These are phyloP conservation scores for Rhizopogon vulgaris DNA, from an alignment of 768 basidiomycete species.

Conservation along the genomic window DNA sequence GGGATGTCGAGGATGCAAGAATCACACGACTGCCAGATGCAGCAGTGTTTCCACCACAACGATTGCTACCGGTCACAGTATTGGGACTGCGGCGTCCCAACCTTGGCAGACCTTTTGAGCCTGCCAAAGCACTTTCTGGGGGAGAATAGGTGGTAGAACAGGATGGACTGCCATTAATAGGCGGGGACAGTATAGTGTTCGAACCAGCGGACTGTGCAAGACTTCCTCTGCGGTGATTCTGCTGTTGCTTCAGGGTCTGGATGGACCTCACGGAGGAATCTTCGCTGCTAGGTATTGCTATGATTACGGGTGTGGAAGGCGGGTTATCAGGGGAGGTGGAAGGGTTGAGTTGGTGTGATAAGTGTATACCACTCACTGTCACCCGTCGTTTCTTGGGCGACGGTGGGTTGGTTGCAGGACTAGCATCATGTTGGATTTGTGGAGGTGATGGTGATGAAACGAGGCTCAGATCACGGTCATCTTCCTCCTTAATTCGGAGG, in stretches of 20 bases:
- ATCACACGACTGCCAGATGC: conserved; percentile 21
- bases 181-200: conserved; percentile 25
- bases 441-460: conserved; percentile 31
- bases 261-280: conserved; percentile 54
- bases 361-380: conserved; percentile 52
- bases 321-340: conserved; percentile 41
- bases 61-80: conserved; percentile 13
- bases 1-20: conserved; percentile 10
- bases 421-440: conserved; percentile 12
- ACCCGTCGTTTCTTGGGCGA: conserved; percentile 60
- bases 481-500: conserved; percentile 59
- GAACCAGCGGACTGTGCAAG: conserved; percentile 27
- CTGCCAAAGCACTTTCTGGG: conserved; percentile 17
- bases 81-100: conserved; percentile 36
- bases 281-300: conserved; percentile 55
- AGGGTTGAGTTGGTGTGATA: conserved; percentile 43
- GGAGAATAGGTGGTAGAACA: conserved; percentile 21
- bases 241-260: conserved; percentile 61
- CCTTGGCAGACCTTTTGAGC: conserved; percentile 21
- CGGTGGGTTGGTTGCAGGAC: conserved; percentile 35
- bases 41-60: conserved; percentile 20
- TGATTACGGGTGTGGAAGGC: conserved; percentile 57
- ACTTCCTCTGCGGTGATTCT: conserved; percentile 66
- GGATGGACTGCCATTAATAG: conserved; percentile 11
- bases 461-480: conserved; percentile 40